Evolutionary conservation across 2,329 filamentous ascomycete genomes (phyloP), one percentile per base, ranked within the genome.

Genomic region (Beauveria bassiana): DNA sequence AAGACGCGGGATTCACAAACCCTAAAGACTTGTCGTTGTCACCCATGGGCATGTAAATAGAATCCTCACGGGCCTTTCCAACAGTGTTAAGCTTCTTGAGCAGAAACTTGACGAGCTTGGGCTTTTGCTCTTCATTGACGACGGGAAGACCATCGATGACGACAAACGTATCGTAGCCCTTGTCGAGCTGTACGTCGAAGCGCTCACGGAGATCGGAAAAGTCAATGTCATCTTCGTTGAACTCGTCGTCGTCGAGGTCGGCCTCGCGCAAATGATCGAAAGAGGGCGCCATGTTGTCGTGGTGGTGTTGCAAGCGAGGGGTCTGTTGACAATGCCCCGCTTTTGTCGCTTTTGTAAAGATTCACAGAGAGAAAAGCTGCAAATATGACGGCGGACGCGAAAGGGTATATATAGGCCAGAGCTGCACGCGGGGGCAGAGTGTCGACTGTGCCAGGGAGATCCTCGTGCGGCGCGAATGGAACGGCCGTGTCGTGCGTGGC

Each of bases 51-150:
- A 99, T 99, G 77, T 89, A 90, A 69, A 99, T 85, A 65, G 87
- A 85, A 71, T 97, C 92, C 74, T 96, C 93, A 70, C 85, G 86
- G 67, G 91, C 90, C 77, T 84, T 89, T 67, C 93, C 95, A 65
- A 93, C 91, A 64, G 86, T 81, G 78, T 89, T 93, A 70, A 99
- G 81, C 81, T 96, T 97, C 80, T 93, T 91, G 75, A 96, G 80
- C 78, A 99, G 81, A 77, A 98, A 98, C 78, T 98, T 98, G 76
- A 96, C 82, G 64, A 99, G 86, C 82, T 96, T 98, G 64, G 90
- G 86, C 80, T 92, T 93, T 81, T 90, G 93, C 55, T 95, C 93
- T 75, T 93, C 91, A 63, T 82, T 91, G 66, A 99, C 93, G 66
- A 89, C 80, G 67, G 95, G 95, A 49, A 99, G 86, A 67, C 95